Conservation (phyloP, 2,329 filamentous ascomycete genomes). For the Kalmusia sp. region DNA sequence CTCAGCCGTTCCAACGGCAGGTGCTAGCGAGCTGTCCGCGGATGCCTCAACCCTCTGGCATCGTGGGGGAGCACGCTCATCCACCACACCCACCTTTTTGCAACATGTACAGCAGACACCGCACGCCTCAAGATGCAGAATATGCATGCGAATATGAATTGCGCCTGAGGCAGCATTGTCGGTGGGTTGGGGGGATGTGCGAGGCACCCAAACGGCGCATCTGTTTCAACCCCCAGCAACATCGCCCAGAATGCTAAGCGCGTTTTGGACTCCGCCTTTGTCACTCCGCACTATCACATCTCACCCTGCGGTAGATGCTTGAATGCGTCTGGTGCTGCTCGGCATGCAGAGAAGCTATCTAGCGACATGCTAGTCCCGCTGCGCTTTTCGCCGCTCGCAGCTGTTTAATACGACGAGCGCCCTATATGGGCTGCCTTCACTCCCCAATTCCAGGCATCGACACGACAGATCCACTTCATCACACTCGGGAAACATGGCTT, state of each 20-base stretch:
- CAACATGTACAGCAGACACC: neutral
- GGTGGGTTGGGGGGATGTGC: neutral
- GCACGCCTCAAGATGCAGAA: neutral
- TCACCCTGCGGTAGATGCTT: slow-evolving; percentile 16
- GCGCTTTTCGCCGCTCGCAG: slow-evolving; percentile 22
- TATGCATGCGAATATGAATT: neutral
- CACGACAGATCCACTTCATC: slow-evolving; percentile 28
- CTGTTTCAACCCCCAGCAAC: slow-evolving; percentile 6
- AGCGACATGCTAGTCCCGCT: slow-evolving; percentile 13
- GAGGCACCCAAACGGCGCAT: neutral
- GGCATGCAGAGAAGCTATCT: slow-evolving; percentile 15
- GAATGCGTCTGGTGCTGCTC: slow-evolving; percentile 4
- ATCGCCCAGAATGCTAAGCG: slow-evolving; percentile 28
- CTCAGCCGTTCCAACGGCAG: slow-evolving; percentile 1
- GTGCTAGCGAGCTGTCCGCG: slow-evolving; percentile 1
- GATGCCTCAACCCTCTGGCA: neutral
- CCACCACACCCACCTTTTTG: neutral
- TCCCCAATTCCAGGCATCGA: slow-evolving; percentile 33
- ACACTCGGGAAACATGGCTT: slow-evolving; percentile 38
- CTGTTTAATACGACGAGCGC: slow-evolving; percentile 42
- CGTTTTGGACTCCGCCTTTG: slow-evolving; percentile 36
- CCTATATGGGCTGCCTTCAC: slow-evolving; percentile 29
- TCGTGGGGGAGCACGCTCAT: neutral
- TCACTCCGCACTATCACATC: slow-evolving; percentile 20
- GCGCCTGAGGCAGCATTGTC: slow-evolving; percentile 6